These are phyloP conservation scores for Apiotrichum sp. DNA, from an alignment of 1,284 basidiomycete genomes.

Conservation along the genomic window DNA sequence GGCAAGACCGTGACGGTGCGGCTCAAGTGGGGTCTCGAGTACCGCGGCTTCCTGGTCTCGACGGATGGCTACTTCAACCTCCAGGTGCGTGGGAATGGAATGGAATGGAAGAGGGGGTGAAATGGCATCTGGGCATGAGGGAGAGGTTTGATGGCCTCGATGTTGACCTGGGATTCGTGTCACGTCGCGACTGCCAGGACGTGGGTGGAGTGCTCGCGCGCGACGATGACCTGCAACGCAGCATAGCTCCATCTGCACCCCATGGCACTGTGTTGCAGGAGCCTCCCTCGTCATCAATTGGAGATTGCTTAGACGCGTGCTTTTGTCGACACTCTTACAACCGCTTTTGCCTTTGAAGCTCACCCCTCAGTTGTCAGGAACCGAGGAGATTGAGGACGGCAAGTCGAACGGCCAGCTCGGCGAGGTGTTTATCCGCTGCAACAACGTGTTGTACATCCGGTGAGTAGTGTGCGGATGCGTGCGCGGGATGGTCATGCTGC, in stretches of 20 bases:
- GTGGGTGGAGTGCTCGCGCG: too few species aligned
- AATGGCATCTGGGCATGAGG: neutral
- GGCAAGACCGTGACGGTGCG: conserved; percentile 93
- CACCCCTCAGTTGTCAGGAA: conserved; percentile 75
- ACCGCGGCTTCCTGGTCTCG: conserved; percentile 97
- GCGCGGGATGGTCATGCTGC: neutral
- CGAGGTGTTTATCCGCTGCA: conserved; percentile 97
- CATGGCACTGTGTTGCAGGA: too few species aligned
- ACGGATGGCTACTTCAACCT: conserved; percentile 99
- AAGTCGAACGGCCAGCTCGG: conserved; percentile 92
- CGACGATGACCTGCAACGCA: too few species aligned
- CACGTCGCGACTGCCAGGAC: too few species aligned
- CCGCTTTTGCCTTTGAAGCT: too few species aligned
- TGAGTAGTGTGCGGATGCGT: conserved; percentile 13
- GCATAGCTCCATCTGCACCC: too few species aligned
- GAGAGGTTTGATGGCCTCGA: too few species aligned
- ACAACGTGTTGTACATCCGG: conserved; percentile 84
- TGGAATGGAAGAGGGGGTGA: neutral
- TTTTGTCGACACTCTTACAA: too few species aligned
- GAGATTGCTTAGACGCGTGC: too few species aligned
- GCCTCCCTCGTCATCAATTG: too few species aligned
- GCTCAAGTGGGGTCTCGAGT: conserved; percentile 98
- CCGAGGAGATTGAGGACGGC: conserved; percentile 96
- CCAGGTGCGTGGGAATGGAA: conserved; percentile 59
- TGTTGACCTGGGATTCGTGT: too few species aligned